Conservation (phyloP, 2,329 filamentous ascomycete genomes). For the Didymella arachidicola region DNA sequence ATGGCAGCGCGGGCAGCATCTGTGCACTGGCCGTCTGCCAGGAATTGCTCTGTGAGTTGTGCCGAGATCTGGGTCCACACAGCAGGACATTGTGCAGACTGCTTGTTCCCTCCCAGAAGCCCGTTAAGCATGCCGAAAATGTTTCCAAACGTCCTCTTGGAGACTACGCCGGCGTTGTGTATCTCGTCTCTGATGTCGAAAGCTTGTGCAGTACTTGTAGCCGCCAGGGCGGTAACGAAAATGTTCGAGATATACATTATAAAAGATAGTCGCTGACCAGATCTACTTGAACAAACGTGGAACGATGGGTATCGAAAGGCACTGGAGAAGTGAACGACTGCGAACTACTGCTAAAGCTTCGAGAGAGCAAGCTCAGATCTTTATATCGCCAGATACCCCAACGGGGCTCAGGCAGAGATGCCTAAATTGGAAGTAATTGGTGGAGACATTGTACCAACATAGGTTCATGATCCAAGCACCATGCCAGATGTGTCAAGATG, state of each 20-base stretch:
- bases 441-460: slow-evolving; percentile 16
- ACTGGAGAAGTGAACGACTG: slow-evolving; percentile 23
- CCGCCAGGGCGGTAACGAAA: slow-evolving; percentile 37
- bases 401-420: slow-evolving; percentile 26
- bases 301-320: slow-evolving; percentile 6
- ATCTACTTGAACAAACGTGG: slow-evolving; percentile 21
- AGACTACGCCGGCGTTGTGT: slow-evolving; percentile 19
- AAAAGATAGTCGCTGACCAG: slow-evolving; percentile 11
- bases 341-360: slow-evolving; percentile 19
- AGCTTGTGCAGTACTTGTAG: slow-evolving; percentile 37
- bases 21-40: slow-evolving; percentile 46
- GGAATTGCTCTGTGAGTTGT: slow-evolving; percentile 44
- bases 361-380: slow-evolving; percentile 12
- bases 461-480: slow-evolving; percentile 20
- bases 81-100: slow-evolving; percentile 34
- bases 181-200: slow-evolving; percentile 33
- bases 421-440: slow-evolving; percentile 18
- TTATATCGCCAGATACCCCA: slow-evolving; percentile 31
- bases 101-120: slow-evolving; percentile 16
- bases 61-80: slow-evolving; percentile 46
- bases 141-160: slow-evolving; percentile 29
- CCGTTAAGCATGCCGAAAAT: slow-evolving; percentile 18
- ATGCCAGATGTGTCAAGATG: slow-evolving; percentile 17
- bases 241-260: slow-evolving; percentile 48
- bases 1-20: slow-evolving; percentile 49